phyloP scores from a whole-genome alignment of 441 rosid genomes.

The Melianthus villosus region DNA sequence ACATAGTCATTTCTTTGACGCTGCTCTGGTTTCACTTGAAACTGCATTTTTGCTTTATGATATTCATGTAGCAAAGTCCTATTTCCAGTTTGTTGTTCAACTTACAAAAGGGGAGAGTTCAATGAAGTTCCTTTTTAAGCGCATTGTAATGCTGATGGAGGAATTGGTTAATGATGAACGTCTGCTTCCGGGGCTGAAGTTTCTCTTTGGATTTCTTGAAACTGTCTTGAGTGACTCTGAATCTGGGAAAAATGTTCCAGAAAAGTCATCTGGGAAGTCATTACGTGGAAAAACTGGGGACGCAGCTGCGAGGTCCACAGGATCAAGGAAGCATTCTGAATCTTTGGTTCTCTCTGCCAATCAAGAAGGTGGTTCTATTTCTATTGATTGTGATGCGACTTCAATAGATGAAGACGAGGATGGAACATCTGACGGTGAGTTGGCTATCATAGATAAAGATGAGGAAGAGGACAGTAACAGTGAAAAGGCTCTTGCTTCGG shows the following conservation, averaged over 20 bases:
- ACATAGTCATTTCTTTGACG: conserved; percentile 74
- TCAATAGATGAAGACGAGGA: conserved; percentile 99
- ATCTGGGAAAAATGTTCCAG: conserved; percentile 31
- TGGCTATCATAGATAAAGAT: conserved; percentile 94
- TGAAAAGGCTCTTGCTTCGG: conserved; percentile 87
- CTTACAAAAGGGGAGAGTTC: conserved; percentile 61
- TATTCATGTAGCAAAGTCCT: conserved; percentile 62
- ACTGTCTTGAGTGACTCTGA: conserved; percentile 59
- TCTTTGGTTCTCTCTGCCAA: conserved; percentile 53
- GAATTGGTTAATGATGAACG: conserved; percentile 60
- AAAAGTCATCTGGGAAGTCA: conserved; percentile 38
- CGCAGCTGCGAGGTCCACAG: conserved; percentile 47
- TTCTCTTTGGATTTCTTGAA: conserved; percentile 78
- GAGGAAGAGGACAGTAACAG: conserved; percentile 92
- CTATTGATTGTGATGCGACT: conserved; percentile 92
- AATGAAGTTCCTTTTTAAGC: conserved; percentile 55
- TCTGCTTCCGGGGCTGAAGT: conserved; percentile 74
- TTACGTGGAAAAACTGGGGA: conserved; percentile 25
- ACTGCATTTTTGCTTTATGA: conserved; percentile 76
- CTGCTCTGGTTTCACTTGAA: conserved; percentile 66
- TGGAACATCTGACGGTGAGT: conserved; percentile 99
- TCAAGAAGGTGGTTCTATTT: conserved; percentile 63
- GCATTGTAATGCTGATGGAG: conserved; percentile 57
- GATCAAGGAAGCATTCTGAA: conserved; percentile 63
- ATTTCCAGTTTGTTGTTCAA: conserved; percentile 71